Base-by-base conservation (phyloP, 495 filamentous ascomycete species). In the Tuber aestivum region DNA sequence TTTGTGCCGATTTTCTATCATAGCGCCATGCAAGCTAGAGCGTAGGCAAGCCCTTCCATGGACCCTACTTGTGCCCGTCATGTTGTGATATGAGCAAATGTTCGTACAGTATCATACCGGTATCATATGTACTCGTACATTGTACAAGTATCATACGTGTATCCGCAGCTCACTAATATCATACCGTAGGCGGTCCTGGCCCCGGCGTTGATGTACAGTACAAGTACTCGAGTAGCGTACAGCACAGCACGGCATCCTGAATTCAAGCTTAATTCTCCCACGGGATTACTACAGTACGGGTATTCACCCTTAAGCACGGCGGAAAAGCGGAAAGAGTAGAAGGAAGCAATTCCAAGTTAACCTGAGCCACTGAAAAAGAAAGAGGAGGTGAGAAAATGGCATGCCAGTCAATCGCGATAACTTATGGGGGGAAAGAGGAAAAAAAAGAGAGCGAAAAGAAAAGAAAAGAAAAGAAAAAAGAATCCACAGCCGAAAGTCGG, bases 241-340 rank as follows among this genome's bases (percentile, higher is more conserved):
- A 1, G 20, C 20, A 70, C 68, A 27, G 68, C 37, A 41, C 23
- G 4, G 20, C 6, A 70, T 71, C 72, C 74, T 69, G 27, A 69
- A 45, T 40, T 50, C 72, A 76, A 71, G 70, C 37, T 76, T 41
- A 20, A 44, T 14, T 71, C 38, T n/a, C n/a, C 50, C 38, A 71
- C 12, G 7, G n/a, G 14, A 16, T 16, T 16, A 27, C 35, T 7
- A 32, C 12, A 16, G 0, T 14, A 35, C 14, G 38, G 38, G 38
- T 40, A 40, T 40, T 44, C 7, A 23, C 21, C 44, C 4, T 35
- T 10, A 32, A 48, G 40, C 9, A 42, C 2, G 27, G 27, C 3
- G 16, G 23, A 7, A 73, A n/a, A 73, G 27, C 56, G 10, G 27
- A 65, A 61, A 61, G 50, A 14, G 50, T 10, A 61, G n/a, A n/a